Conservation (phyloP, 2,329 filamentous ascomycete genomes). For the Cladosporium phlei region DNA sequence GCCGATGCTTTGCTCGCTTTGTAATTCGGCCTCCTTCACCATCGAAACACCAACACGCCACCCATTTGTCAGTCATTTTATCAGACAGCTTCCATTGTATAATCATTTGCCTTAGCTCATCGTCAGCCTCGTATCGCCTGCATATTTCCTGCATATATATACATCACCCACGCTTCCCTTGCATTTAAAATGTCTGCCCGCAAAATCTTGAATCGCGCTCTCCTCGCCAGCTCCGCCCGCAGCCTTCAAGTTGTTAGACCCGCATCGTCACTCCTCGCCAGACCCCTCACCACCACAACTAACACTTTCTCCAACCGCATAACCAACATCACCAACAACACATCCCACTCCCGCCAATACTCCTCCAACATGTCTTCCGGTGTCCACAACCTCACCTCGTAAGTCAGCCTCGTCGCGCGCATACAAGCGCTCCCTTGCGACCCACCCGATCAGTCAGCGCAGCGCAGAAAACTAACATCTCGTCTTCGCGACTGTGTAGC, state of each 20-base stretch:
- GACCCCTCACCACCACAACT: constrained; percentile 28
- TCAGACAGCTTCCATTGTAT: not conserved
- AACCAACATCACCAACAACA: constrained; percentile 18
- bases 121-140: not conserved
- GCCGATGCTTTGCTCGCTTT: too few relatives aligned
- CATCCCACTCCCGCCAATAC: constrained; percentile 38
- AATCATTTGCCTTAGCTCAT: too few relatives aligned
- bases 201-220: constrained; percentile 35
- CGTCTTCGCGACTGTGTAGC: constrained; percentile 37
- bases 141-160: not conserved
- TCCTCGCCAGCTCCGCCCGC: constrained; percentile 39
- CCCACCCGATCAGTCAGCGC: not conserved
- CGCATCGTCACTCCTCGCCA: constrained; percentile 35
- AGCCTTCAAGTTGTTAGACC: constrained; percentile 16
- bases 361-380: constrained; percentile 43
- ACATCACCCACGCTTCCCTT: not conserved
- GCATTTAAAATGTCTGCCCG: constrained; percentile 34
- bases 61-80: not conserved
- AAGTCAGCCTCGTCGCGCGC: not conserved
- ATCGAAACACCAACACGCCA: too few relatives aligned
- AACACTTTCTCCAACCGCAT: constrained; percentile 10
- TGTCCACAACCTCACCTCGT: constrained; percentile 44
- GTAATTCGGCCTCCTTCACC: too few relatives aligned
- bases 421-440: not conserved
- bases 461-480: constrained; percentile 10